Evolutionary conservation across 495 filamentous ascomycete species (phyloP).

Genomic region (Neurospora africana): DNA sequence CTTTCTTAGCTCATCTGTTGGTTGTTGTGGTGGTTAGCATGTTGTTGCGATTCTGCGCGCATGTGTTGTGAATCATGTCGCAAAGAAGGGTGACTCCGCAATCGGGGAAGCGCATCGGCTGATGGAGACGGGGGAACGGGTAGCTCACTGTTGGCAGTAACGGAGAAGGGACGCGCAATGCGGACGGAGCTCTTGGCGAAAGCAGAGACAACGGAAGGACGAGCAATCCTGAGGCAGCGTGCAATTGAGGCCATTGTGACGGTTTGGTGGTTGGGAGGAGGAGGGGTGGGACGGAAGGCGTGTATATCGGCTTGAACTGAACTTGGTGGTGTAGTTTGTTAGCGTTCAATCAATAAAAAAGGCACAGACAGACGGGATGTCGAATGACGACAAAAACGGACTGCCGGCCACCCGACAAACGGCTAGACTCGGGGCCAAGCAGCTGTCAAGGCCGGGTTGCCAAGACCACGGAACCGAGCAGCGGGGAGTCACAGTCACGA

Average conservation of each 20-base stretch:
- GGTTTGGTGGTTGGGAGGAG: background rate
- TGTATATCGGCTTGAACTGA: background rate
- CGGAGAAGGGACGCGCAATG: slow-evolving; percentile 32
- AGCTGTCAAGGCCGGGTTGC: background rate
- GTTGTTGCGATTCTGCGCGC: background rate
- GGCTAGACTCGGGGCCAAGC: background rate
- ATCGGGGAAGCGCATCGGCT: background rate
- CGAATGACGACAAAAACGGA: background rate
- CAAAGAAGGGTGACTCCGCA: background rate
- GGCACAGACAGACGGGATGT: background rate
- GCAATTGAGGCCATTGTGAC: slow-evolving; percentile 39
- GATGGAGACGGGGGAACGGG: background rate
- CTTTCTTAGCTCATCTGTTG: slow-evolving; percentile 54
- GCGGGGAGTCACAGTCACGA: background rate
- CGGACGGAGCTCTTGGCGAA: slow-evolving; percentile 24
- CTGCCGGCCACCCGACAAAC: background rate
- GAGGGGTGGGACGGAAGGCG: background rate
- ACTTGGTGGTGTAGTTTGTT: background rate
- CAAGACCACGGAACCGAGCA: background rate
- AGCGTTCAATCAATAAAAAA: background rate
- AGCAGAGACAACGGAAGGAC: slow-evolving; percentile 30
- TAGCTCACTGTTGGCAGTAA: slow-evolving; percentile 33
- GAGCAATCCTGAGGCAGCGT: slow-evolving; percentile 30
- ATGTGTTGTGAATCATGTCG: background rate
- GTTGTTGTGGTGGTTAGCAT: slow-evolving; percentile 3